Base-by-base conservation (phyloP, 106 monocot species). In the Gastrodia elata region DNA sequence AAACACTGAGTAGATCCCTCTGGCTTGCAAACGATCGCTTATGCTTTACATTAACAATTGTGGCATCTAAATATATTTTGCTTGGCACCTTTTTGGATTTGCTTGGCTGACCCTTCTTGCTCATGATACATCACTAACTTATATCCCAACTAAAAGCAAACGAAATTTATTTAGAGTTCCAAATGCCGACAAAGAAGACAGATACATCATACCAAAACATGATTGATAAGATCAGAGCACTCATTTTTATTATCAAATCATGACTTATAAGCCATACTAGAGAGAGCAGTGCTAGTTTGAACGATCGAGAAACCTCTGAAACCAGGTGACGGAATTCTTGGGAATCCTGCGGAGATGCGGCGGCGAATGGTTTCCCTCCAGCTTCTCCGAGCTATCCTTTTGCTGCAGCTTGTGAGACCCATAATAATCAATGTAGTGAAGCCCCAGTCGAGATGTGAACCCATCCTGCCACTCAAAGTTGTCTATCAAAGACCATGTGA, bases 401-500 rank as follows among this genome's bases (percentile, higher is more conserved):
- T 39, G 38, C 16, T 39, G 38, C 38, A 3, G n/a, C 44, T 76
- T 79, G 38, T 68, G 56, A 3, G 65, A 67, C 37, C 76, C 49
- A 13, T 79, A 55, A 49, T 74, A 86, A 38, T 86, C 85, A 0
- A 86, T 78, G 22, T 46, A 86, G 69, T 79, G 79, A n/a, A 86
- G 75, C 30, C 85, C 85, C 39, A 79, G 79, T 6, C 85, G 64
- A 38, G 76, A 76, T 0, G 76, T 82, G 73, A 76, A 86, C 2
- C 85, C 85, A 64, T 74, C 74, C 0, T 26, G 16, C 85, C 85
- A 86, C 59, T 86, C 85, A 64, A 86, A 86, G 59, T 86, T 79
- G 28, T 86, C 85, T 33, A 82, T 22, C 38, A 86, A 42, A 8
- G 85, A 79, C 85, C 85, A 86, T 5, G 82, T 79, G 73, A 86